Percentiles rank a stretch among this genome's conserved stretches.
These are phyloP conservation scores for Acidomyces sp. DNA, from an alignment of 495 filamentous ascomycete species.

Conservation along the genomic window DNA sequence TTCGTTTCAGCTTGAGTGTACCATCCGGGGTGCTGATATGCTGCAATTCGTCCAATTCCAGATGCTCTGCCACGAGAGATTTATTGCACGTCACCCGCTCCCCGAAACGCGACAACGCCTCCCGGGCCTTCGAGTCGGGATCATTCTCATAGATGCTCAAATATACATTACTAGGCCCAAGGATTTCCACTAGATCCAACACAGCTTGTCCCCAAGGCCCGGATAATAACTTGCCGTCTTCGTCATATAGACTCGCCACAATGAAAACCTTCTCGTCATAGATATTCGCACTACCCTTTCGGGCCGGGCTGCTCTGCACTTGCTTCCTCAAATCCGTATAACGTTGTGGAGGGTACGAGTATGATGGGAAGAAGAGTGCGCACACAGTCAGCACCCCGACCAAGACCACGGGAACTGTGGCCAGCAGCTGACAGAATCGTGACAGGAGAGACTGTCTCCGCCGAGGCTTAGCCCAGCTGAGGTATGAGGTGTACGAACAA, in stretches of 20 bases:
- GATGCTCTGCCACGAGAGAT: slow-evolving; percentile 39
- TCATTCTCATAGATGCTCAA: slow-evolving; percentile 61
- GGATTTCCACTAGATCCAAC: slow-evolving; percentile 46
- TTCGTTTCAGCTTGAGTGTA: slow-evolving; percentile 49
- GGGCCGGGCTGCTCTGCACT: slow-evolving; percentile 25
- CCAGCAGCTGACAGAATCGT: too few relatives aligned
- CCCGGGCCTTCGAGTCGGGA: slow-evolving; percentile 35
- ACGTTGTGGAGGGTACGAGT: slow-evolving; percentile 40
- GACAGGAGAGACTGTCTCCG: too few relatives aligned
- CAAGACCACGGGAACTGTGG: too few relatives aligned
- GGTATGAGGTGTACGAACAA: too few relatives aligned
- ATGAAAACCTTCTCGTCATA: slow-evolving; percentile 60
- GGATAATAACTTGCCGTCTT: slow-evolving; percentile 40
- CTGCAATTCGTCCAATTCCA: slow-evolving; percentile 39
- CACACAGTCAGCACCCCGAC: too few relatives aligned
- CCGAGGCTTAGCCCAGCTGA: too few relatives aligned
- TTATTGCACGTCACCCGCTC: slow-evolving; percentile 35
- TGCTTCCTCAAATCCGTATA: slow-evolving; percentile 34
- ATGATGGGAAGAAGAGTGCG: slow-evolving; percentile 46
- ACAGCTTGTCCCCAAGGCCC: slow-evolving; percentile 56
- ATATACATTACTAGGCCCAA: slow-evolving; percentile 44
- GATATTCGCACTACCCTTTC: slow-evolving; percentile 47
- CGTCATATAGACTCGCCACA: slow-evolving; percentile 60
- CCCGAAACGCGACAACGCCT: slow-evolving; percentile 33
- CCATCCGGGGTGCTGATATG: slow-evolving; percentile 50